A percentile compares a stretch with the other conserved stretches of the same genome.
Conservation (phyloP, 2,329 filamentous ascomycete genomes). For the Emergomyces africanus region DNA sequence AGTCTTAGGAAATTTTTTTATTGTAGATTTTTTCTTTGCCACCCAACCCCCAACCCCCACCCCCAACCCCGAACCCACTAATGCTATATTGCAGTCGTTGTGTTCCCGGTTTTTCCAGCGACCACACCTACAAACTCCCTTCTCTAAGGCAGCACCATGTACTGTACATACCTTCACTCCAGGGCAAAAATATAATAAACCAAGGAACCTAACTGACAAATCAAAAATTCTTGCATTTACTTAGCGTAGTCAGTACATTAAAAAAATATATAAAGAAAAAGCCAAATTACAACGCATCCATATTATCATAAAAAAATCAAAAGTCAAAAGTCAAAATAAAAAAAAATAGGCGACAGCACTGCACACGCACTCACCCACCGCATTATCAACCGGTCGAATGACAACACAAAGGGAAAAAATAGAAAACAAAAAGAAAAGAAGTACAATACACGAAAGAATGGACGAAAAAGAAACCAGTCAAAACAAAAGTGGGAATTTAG, state of each 20-base stretch:
- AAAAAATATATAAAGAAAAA: background rate
- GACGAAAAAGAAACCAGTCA: conserved; percentile 13
- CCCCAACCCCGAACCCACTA: too few relatives aligned
- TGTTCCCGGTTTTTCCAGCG: too few relatives aligned
- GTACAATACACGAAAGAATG: conserved; percentile 17
- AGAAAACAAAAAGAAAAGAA: conserved; percentile 12
- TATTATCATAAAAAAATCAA: background rate
- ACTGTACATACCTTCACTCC: background rate
- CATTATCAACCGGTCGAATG: background rate
- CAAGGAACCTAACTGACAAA: background rate
- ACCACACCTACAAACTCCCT: background rate
- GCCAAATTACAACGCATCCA: background rate
- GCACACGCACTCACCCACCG: background rate
- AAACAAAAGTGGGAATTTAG: background rate
- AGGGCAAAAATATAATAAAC: background rate
- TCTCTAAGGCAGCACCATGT: background rate
- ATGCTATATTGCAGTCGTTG: too few relatives aligned
- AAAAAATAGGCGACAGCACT: background rate
- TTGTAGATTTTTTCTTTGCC: too few relatives aligned
- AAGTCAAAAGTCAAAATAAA: too few relatives aligned
- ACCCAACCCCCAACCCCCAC: too few relatives aligned
- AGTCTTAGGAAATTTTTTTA: too few relatives aligned
- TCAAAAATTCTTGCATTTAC: background rate
- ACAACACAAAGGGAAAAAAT: conserved; percentile 7
- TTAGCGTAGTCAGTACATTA: background rate